phyloP scores from a whole-genome alignment of 345 rosid species.

The Ricinus communis region DNA sequence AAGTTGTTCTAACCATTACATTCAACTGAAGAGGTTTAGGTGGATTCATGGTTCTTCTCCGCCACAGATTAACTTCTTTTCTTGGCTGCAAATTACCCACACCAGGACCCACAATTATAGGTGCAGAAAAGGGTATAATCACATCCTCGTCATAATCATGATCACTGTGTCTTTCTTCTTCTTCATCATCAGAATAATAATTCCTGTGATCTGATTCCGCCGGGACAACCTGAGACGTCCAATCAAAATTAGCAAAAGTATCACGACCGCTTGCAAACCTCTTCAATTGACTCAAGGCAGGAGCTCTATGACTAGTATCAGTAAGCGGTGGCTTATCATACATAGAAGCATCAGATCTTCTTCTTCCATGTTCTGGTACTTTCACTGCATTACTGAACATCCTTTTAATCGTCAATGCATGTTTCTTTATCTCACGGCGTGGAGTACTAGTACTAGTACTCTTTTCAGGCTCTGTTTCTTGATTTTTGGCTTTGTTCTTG shows the following conservation, averaged over 20 bases:
- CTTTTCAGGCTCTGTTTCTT: constrained; percentile 18
- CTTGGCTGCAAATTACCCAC: constrained; percentile 41
- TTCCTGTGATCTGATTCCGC: constrained; percentile 39
- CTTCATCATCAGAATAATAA: constrained; percentile 49
- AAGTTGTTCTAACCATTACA: constrained; percentile 11
- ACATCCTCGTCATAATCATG: constrained; percentile 39
- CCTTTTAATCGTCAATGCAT: constrained; percentile 41
- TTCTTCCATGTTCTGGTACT: background rate
- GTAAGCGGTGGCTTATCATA: constrained; percentile 2
- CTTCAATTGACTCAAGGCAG: constrained; percentile 72
- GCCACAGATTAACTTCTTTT: constrained; percentile 84
- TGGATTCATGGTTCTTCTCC: constrained; percentile 78
- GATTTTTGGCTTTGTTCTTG: constrained; percentile 5
- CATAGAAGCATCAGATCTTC: constrained; percentile 28
- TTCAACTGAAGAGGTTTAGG: constrained; percentile 68
- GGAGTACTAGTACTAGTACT: background rate
- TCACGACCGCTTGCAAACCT: constrained; percentile 74
- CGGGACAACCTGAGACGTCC: constrained; percentile 63
- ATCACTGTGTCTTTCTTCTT: constrained; percentile 16
- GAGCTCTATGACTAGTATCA: constrained; percentile 36
- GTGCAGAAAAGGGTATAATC: constrained; percentile 73
- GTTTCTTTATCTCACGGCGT: constrained; percentile 27
- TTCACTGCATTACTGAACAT: constrained; percentile 31
- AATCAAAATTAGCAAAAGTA: constrained; percentile 55
- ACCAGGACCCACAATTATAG: constrained; percentile 43